phyloP scores from a whole-genome alignment of 331 rosid species.

The Ulmus americana region DNA sequence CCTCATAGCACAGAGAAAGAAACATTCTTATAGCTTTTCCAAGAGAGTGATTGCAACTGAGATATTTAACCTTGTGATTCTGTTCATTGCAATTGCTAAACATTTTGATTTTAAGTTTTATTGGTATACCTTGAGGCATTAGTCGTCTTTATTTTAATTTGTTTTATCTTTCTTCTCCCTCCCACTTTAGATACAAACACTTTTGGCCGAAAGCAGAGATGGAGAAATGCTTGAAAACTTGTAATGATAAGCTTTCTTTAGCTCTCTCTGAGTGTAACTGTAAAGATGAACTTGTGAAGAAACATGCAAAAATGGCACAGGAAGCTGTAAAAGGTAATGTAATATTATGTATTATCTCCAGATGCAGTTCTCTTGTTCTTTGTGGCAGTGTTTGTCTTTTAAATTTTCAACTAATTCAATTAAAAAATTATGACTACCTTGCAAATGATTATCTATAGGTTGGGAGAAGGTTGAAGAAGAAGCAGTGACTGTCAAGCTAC shows the following conservation, averaged over 20 bases:
- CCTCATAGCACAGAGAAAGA: not conserved
- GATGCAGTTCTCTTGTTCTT: not conserved
- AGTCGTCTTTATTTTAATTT: not conserved
- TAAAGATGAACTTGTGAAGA: conserved; percentile 76
- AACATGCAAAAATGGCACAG: conserved; percentile 60
- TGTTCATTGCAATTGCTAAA: not conserved
- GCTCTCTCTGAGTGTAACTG: conserved; percentile 52
- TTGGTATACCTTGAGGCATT: not conserved
- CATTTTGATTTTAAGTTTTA: not conserved
- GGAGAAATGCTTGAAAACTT: conserved; percentile 54
- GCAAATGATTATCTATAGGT: conserved; percentile 40
- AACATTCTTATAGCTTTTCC: not conserved
- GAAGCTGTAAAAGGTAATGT: conserved; percentile 68
- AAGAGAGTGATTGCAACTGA: not conserved
- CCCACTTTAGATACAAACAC: conserved; percentile 38
- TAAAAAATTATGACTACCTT: not conserved
- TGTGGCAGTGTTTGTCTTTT: not conserved
- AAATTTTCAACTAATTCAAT: conserved; percentile 2
- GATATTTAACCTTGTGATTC: not conserved
- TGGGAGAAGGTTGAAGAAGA: conserved; percentile 78
- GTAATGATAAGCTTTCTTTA: conserved; percentile 58
- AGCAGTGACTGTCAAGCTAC: conserved; percentile 42
- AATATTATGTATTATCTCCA: not conserved
- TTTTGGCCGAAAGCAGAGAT: conserved; percentile 56
- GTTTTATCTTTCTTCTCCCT: too few species aligned